Evolutionary conservation across 2,329 filamentous ascomycete species (phyloP).

Genomic region (Phaeosphaeria sp.): DNA sequence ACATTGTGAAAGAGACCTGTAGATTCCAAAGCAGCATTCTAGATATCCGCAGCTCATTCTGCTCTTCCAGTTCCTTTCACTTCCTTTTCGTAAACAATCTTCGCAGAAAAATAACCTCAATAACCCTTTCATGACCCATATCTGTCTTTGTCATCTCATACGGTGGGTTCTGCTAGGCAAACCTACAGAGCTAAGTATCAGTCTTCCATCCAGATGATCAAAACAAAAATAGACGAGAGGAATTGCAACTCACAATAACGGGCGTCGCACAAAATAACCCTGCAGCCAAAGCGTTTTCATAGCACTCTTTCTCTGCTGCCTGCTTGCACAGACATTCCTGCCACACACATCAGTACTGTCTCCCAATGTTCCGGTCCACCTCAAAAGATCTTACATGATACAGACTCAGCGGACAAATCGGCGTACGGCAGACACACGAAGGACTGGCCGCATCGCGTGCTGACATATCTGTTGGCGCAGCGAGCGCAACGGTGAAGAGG

Average conservation of each 20-base stretch:
- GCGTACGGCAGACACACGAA: neutral
- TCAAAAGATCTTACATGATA: constrained; percentile 13
- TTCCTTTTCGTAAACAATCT: too few relatives aligned
- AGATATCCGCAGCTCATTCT: too few relatives aligned
- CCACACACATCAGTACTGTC: neutral
- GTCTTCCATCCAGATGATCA: neutral
- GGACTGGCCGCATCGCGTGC: neutral
- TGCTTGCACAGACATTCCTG: constrained; percentile 30
- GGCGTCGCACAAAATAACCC: constrained; percentile 2
- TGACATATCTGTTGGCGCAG: constrained; percentile 8
- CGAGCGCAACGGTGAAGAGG: constrained; percentile 12
- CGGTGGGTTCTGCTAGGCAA: neutral
- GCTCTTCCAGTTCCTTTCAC: too few relatives aligned
- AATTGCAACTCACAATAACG: neutral
- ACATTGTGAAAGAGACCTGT: neutral
- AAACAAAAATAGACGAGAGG: neutral
- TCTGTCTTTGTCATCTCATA: neutral
- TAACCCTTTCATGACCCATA: too few relatives aligned
- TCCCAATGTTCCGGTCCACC: neutral
- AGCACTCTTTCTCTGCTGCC: constrained; percentile 20
- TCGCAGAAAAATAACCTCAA: too few relatives aligned
- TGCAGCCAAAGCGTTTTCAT: constrained; percentile 6
- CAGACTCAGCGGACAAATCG: constrained; percentile 20
- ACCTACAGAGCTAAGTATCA: neutral
- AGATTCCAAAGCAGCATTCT: too few relatives aligned